A percentile compares a stretch with the other conserved stretches of the same genome.
Evolutionary conservation across 148 eudicot genomes (phyloP).

Genomic region (Vaccinium myrtillus): DNA sequence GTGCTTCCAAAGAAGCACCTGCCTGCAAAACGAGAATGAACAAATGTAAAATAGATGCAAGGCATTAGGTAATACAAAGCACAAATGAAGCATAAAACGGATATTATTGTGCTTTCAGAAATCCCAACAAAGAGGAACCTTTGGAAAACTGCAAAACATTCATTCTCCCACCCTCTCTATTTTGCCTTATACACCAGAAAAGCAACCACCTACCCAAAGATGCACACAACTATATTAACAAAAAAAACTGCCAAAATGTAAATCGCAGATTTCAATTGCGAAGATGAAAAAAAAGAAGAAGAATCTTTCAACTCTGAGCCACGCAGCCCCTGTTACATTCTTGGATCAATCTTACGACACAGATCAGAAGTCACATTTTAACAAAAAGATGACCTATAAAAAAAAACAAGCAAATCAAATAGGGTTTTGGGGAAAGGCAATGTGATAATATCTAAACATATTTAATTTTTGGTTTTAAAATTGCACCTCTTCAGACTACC

Average conservation of each 20-base stretch:
- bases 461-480: neutral
- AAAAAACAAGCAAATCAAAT: neutral
- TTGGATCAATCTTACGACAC: neutral
- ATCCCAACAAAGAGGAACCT: neutral
- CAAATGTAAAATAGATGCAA: neutral
- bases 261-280: neutral
- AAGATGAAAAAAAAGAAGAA: neutral
- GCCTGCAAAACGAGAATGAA: slow-evolving; percentile 34
- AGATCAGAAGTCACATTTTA: neutral
- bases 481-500: neutral
- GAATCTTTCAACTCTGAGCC: neutral
- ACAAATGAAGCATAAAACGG: neutral
- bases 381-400: neutral
- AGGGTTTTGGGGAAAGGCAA: neutral
- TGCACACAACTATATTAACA: neutral
- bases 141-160: neutral
- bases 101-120: neutral
- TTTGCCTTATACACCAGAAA: neutral
- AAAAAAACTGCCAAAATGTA: neutral
- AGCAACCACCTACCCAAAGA: neutral
- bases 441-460: neutral
- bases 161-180: neutral
- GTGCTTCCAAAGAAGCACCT: slow-evolving; percentile 90
- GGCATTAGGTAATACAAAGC: neutral
- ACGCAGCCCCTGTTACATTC: neutral